These are phyloP conservation scores for Physaria fendleri DNA, from an alignment of 345 rosid genomes.

Conservation along the genomic window DNA sequence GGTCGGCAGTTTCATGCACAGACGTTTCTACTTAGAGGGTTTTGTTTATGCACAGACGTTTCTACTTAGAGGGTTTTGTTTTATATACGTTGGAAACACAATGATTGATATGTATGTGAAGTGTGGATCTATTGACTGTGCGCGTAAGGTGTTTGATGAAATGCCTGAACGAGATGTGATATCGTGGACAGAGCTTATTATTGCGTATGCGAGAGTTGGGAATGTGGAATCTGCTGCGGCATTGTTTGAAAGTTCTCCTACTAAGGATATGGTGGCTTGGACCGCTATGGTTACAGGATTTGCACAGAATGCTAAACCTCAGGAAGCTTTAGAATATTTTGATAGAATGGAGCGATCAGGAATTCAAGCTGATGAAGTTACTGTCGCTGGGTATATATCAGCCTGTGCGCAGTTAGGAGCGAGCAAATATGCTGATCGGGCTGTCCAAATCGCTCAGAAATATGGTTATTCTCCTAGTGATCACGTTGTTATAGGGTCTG, in stretches of 20 bases:
- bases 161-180: slow-evolving; percentile 55
- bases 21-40: slow-evolving; percentile 48
- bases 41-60: slow-evolving; percentile 72
- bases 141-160: slow-evolving; percentile 63
- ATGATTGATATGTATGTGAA: slow-evolving; percentile 57
- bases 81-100: slow-evolving; percentile 53
- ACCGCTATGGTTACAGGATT: slow-evolving; percentile 73
- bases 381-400: slow-evolving; percentile 57
- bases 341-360: slow-evolving; percentile 53
- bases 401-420: slow-evolving; percentile 81
- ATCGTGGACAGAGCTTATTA: slow-evolving; percentile 64
- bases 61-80: slow-evolving; percentile 55
- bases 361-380: slow-evolving; percentile 45
- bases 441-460: slow-evolving; percentile 35
- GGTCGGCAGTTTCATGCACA: slow-evolving; percentile 75
- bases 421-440: slow-evolving; percentile 45
- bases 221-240: slow-evolving; percentile 49
- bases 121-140: slow-evolving; percentile 46
- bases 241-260: slow-evolving; percentile 43
- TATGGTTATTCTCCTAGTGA: slow-evolving; percentile 31
- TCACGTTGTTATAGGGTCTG: slow-evolving; percentile 61
- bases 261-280: slow-evolving; percentile 66
- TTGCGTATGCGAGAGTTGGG: slow-evolving; percentile 46
- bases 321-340: slow-evolving; percentile 54
- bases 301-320: slow-evolving; percentile 66